Evolutionary conservation across 106 monocot genomes (phyloP).

Genomic region (Hemerocallis citrina): DNA sequence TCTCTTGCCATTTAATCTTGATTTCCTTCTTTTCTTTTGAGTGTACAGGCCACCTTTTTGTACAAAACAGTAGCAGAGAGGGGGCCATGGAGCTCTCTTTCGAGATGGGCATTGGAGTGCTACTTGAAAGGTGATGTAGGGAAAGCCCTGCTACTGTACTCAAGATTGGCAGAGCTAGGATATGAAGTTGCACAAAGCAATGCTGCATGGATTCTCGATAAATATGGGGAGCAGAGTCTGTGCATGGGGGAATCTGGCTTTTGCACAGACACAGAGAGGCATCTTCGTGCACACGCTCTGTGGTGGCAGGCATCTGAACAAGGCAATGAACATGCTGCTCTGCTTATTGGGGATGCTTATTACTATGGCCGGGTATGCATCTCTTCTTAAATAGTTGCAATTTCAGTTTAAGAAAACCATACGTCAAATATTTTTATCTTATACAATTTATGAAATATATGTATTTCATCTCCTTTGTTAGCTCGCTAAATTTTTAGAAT

Average conservation of each 20-base stretch:
- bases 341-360: conserved; percentile 95
- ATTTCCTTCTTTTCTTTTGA: neutral
- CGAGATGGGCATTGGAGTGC: conserved; percentile 80
- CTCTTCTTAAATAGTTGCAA: neutral
- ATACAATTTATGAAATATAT: neutral
- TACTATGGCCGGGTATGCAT: conserved; percentile 88
- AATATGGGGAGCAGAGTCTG: conserved; percentile 76
- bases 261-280: conserved; percentile 79
- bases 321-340: conserved; percentile 95
- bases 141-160: conserved; percentile 78
- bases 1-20: neutral
- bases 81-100: conserved; percentile 92
- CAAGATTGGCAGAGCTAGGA: conserved; percentile 89
- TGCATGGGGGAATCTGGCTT: conserved; percentile 91
- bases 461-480: neutral
- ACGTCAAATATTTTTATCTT: neutral
- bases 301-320: conserved; percentile 99
- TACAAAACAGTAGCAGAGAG: conserved; percentile 87
- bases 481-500: neutral
- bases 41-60: conserved; percentile 54
- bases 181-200: conserved; percentile 97
- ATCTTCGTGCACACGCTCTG: conserved; percentile 77
- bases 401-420: neutral
- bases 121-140: conserved; percentile 83
- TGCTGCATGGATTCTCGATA: conserved; percentile 98